These are phyloP conservation scores for Phytophthora ohioensis DNA, from an alignment of 352 stramenopile genomes.

Conservation along the genomic window DNA sequence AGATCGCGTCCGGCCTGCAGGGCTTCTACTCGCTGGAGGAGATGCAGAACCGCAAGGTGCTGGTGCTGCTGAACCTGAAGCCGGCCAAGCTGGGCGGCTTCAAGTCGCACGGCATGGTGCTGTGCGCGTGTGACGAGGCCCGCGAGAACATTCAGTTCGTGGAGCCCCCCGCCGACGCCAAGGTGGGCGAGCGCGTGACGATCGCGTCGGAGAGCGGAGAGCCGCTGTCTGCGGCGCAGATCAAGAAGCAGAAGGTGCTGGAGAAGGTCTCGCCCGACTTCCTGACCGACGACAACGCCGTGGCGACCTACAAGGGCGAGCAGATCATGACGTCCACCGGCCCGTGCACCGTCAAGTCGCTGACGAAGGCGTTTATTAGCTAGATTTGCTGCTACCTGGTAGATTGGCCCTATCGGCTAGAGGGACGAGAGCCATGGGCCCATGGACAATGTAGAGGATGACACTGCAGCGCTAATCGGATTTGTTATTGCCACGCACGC, in stretches of 20 bases:
- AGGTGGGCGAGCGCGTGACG: conserved; percentile 94
- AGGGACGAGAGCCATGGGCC: conserved; percentile 8
- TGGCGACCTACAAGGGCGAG: conserved; percentile 86
- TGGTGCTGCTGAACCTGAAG: conserved; percentile 99
- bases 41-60: conserved; percentile 94
- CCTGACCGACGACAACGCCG: conserved; percentile 66
- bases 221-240: conserved; percentile 75
- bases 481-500: conserved; percentile 1
- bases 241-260: conserved; percentile 92
- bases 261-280: conserved; percentile 80
- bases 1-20: conserved; percentile 96
- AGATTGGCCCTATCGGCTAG: conserved; percentile 14
- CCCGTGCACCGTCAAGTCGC: conserved; percentile 64
- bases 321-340: conserved; percentile 78
- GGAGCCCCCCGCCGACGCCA: conserved; percentile 91
- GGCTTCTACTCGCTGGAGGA: conserved; percentile 96
- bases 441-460: conserved; percentile 30
- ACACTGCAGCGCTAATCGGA: conserved; percentile 16
- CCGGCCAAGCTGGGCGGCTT: conserved; percentile 97
- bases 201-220: conserved; percentile 80
- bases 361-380: conserved; percentile 76
- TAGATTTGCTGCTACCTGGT: conserved; percentile 40
- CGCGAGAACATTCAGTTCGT: conserved; percentile 96
- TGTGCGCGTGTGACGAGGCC: conserved; percentile 92
- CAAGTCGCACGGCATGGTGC: conserved; percentile 97